phyloP scores from a whole-genome alignment of 2,329 filamentous ascomycete species.

The Fusarium tjaetaba region DNA sequence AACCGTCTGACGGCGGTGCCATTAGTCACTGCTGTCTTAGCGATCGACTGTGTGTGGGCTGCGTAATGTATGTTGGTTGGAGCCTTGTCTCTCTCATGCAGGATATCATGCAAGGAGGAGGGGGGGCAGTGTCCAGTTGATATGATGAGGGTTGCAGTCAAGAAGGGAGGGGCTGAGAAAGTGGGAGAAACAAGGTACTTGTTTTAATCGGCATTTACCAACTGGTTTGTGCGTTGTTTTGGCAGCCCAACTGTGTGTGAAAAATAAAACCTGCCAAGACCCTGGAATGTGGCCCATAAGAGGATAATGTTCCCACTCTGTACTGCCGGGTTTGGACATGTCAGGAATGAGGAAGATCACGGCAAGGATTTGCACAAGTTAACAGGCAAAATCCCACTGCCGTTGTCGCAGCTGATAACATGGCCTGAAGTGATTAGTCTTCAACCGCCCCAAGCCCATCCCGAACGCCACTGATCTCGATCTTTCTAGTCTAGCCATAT shows the following conservation, averaged over 20 bases:
- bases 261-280: background rate
- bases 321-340: constrained; percentile 27
- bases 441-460: background rate
- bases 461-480: constrained; percentile 2
- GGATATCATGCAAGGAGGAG: constrained; percentile 17
- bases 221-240: background rate
- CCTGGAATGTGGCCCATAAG: constrained; percentile 15
- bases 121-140: background rate
- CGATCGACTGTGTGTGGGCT: background rate
- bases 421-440: background rate
- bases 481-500: background rate
- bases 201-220: background rate
- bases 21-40: constrained; percentile 17
- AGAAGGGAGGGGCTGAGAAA: background rate
- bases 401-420: background rate
- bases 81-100: background rate
- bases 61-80: background rate
- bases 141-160: background rate
- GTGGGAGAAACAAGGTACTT: constrained; percentile 19
- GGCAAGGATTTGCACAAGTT: constrained; percentile 8
- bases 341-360: constrained; percentile 20
- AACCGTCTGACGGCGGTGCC: constrained; percentile 29
- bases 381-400: background rate
- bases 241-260: too few relatives aligned
- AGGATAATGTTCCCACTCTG: constrained; percentile 3